Evolutionary conservation across 225 moss, liverwort and hornwort species (phyloP), one percentile per base, ranked within the genome.

Genomic region (Asterella californica): DNA sequence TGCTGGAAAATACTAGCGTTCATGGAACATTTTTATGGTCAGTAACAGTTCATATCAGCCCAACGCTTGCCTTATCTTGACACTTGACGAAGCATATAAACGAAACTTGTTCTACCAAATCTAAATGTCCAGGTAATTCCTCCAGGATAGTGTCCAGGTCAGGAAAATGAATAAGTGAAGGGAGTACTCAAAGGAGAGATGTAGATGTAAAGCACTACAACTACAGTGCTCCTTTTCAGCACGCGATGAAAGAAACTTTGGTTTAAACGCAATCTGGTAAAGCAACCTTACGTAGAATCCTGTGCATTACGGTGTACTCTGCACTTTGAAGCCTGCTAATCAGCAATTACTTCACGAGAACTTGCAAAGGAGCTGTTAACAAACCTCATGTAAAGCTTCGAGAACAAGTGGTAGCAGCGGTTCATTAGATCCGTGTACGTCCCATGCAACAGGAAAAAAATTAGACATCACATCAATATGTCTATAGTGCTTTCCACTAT

Each of bases 1-100:
- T 76, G 94, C 94, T 85, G 97, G 97, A 74, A 99, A 99, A 80
- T 99, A 99, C 97, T 94, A 99, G 78, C 97, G 94, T 82, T 94
- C 93, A 85, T 99, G 94, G 76, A 99, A 99, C 19, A 93, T 92
- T 78, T 89, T 99, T 61, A 99, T 99, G 55, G 94, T 99, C 84
- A n/a, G n/a, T n/a, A n/a, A n/a, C n/a, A n/a, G n/a, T n/a, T n/a
- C n/a, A n/a, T n/a, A n/a, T n/a, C n/a, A n/a, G n/a, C n/a, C n/a
- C n/a, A n/a, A n/a, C n/a, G n/a, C n/a, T n/a, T n/a, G n/a, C n/a
- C n/a, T n/a, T 99, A 38, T 8, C 9, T 68, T 5, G 65, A 25
- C 22, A 32, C 9, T 14, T 66, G 65, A 32, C 65, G 10, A 66
- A 10, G 65, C 53, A 18, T 53, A 18, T 53, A 21, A 66, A 66